These are phyloP conservation scores for Neonectria sp. DNA, from an alignment of 2,329 filamentous ascomycete genomes.

Conservation along the genomic window DNA sequence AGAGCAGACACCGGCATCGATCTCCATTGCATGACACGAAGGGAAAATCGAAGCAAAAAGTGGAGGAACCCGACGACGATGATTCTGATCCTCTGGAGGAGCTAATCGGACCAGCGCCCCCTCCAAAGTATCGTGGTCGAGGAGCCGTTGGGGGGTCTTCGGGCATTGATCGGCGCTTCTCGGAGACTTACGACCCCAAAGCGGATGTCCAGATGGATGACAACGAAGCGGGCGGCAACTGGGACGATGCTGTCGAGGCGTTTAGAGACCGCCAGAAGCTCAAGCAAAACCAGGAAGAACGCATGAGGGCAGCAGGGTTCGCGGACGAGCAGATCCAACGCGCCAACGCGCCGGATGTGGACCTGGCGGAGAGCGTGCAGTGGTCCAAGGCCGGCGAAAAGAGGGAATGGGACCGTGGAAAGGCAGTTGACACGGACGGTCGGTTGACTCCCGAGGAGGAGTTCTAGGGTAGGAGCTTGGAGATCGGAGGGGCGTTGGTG, in stretches of 20 bases:
- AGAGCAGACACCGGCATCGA: slow-evolving; percentile 53
- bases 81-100: slow-evolving; percentile 81
- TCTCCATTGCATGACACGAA: slow-evolving; percentile 42
- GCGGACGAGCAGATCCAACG: slow-evolving; percentile 78
- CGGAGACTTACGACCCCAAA: slow-evolving; percentile 72
- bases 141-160: slow-evolving; percentile 74
- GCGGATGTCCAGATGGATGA: slow-evolving; percentile 69
- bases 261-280: slow-evolving; percentile 85
- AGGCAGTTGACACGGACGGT: slow-evolving; percentile 50
- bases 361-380: slow-evolving; percentile 75
- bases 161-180: slow-evolving; percentile 87
- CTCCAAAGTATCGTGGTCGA: slow-evolving; percentile 72
- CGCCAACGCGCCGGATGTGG: slow-evolving; percentile 71
- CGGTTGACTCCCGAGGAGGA: slow-evolving; percentile 28
- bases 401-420: slow-evolving; percentile 73
- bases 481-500: neutral
- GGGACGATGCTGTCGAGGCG: slow-evolving; percentile 85
- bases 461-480: slow-evolving; percentile 14
- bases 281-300: slow-evolving; percentile 81
- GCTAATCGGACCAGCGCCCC: slow-evolving; percentile 81
- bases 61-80: slow-evolving; percentile 31
- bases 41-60: slow-evolving; percentile 32
- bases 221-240: slow-evolving; percentile 71
- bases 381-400: slow-evolving; percentile 81
- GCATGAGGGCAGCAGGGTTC: slow-evolving; percentile 84